These are phyloP conservation scores for Verticillium nonalfalfae DNA, from an alignment of 2,329 filamentous ascomycete genomes.

Conservation along the genomic window DNA sequence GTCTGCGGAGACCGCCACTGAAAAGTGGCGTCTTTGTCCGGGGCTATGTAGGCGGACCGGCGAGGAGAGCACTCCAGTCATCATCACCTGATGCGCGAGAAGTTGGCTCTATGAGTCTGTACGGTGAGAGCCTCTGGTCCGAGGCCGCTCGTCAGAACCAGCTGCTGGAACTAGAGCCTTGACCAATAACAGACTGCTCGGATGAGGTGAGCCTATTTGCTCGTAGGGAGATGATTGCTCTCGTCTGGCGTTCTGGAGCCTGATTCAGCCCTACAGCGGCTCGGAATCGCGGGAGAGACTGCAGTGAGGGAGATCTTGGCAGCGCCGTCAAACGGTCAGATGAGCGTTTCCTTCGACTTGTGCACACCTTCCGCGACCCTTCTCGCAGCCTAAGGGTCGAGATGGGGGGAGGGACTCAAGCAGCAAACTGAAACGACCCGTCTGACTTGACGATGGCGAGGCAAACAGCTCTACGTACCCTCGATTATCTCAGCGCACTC, in stretches of 20 bases:
- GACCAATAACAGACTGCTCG: slow-evolving; percentile 36
- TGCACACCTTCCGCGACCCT: slow-evolving; percentile 1
- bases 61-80: slow-evolving; percentile 51
- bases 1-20: slow-evolving; percentile 32
- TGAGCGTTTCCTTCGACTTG: slow-evolving; percentile 7
- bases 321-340: slow-evolving; percentile 43
- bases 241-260: slow-evolving; percentile 11
- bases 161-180: slow-evolving; percentile 57
- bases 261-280: slow-evolving; percentile 13
- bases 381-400: slow-evolving; percentile 3
- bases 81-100: slow-evolving; percentile 43
- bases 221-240: slow-evolving; percentile 11
- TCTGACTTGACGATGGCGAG: slow-evolving; percentile 23
- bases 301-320: slow-evolving; percentile 36
- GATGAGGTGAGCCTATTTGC: slow-evolving; percentile 18
- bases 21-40: slow-evolving; percentile 38
- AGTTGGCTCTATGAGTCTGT: slow-evolving; percentile 66
- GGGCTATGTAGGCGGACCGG: slow-evolving; percentile 37
- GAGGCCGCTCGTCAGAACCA: slow-evolving; percentile 70
- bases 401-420: slow-evolving; percentile 30
- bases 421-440: slow-evolving; percentile 38
- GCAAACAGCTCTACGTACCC: slow-evolving; percentile 38
- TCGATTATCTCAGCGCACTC: slow-evolving; percentile 17
- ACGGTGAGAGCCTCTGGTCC: slow-evolving; percentile 65
- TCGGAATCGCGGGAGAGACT: slow-evolving; percentile 5